These are phyloP conservation scores for Penicillium rolfsii DNA, from an alignment of 2,329 filamentous ascomycete species.

Conservation along the genomic window DNA sequence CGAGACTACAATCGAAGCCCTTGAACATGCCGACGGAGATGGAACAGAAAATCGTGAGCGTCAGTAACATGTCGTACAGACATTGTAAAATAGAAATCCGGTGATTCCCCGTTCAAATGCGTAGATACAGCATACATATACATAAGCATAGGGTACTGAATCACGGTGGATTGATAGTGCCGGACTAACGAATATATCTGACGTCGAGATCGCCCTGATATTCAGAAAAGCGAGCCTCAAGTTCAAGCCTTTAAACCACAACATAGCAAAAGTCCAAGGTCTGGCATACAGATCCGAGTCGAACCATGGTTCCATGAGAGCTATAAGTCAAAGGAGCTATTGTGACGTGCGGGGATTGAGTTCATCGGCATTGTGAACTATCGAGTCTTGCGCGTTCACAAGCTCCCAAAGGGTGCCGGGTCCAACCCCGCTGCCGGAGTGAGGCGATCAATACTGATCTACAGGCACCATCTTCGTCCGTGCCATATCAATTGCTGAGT, in stretches of 20 bases:
- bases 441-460: constrained; percentile 15
- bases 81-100: neutral
- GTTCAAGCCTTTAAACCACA: neutral
- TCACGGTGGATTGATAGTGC: neutral
- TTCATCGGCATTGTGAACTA: neutral
- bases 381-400: constrained; percentile 6
- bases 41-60: neutral
- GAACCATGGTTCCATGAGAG: constrained; percentile 3
- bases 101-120: neutral
- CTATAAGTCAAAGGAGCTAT: neutral
- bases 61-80: neutral
- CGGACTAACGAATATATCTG: neutral
- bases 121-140: neutral
- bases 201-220: constrained; percentile 1
- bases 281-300: neutral
- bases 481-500: constrained; percentile 8
- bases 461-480: constrained; percentile 18
- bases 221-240: constrained; percentile 1
- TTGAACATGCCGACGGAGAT: neutral
- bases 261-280: neutral
- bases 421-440: constrained; percentile 15
- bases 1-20: neutral
- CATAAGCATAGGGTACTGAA: neutral
- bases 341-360: neutral
- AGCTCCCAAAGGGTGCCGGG: neutral